These are phyloP conservation scores for Aspergillus hiratsukae DNA, from an alignment of 2,329 filamentous ascomycete genomes.

Conservation along the genomic window DNA sequence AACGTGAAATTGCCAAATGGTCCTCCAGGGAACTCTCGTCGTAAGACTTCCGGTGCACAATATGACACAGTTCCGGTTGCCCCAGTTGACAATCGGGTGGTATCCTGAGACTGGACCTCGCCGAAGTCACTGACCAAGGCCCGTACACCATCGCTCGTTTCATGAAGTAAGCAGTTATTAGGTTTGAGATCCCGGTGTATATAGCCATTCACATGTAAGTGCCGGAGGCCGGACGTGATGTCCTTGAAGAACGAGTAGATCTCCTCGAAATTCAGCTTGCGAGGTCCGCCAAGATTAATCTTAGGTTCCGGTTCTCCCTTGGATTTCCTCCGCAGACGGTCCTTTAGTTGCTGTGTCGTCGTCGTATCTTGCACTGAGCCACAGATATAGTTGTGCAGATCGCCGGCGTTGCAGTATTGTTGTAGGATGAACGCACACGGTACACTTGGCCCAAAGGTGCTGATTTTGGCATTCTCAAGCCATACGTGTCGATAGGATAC, in stretches of 20 bases:
- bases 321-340: constrained; percentile 76
- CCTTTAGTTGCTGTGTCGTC: constrained; percentile 83
- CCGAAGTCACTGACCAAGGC: constrained; percentile 97
- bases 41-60: constrained; percentile 90
- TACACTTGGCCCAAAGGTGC: constrained; percentile 81
- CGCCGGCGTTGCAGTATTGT: constrained; percentile 93
- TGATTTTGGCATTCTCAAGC: constrained; percentile 84
- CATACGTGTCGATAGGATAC: constrained; percentile 97
- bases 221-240: constrained; percentile 84
- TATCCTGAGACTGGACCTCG: constrained; percentile 83
- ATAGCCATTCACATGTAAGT: constrained; percentile 85
- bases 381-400: constrained; percentile 83
- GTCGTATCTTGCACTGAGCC: constrained; percentile 57
- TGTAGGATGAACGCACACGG: constrained; percentile 96
- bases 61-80: constrained; percentile 96
- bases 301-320: constrained; percentile 68
- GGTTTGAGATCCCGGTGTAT: constrained; percentile 96
- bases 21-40: constrained; percentile 58
- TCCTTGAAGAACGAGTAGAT: constrained; percentile 97
- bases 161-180: constrained; percentile 87
- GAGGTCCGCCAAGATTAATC: constrained; percentile 47
- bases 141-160: constrained; percentile 63
- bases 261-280: constrained; percentile 71
- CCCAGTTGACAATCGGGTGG: constrained; percentile 79
- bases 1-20: constrained; percentile 88